Evolutionary conservation across 371 early-diverging fungal species (phyloP).

Genomic region (Circinella minor): DNA sequence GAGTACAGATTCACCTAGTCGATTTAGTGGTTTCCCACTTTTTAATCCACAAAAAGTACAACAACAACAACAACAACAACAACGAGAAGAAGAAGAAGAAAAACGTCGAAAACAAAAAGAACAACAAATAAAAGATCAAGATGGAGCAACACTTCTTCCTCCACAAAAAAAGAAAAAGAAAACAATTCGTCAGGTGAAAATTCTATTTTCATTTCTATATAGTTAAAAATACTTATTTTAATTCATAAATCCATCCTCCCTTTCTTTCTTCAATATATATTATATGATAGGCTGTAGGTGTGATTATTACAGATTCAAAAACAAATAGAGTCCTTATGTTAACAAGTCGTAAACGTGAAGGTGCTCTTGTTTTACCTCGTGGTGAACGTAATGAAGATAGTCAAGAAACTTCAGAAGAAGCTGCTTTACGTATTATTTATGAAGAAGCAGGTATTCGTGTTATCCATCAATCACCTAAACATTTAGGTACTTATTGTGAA

Average conservation of each 20-base stretch:
- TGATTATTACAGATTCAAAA: slow-evolving; percentile 35
- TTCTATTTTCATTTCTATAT: not conserved
- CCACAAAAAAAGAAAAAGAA: slow-evolving; percentile 19
- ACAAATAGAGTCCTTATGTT: slow-evolving; percentile 38
- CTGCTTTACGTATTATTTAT: slow-evolving; percentile 42
- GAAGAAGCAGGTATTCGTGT: slow-evolving; percentile 38
- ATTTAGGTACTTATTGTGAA: slow-evolving; percentile 44
- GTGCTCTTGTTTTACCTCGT: slow-evolving; percentile 40
- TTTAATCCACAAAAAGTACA: not conserved
- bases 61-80: not conserved
- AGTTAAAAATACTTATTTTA: too few relatives aligned
- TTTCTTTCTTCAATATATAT: too few relatives aligned
- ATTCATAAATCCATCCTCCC: too few relatives aligned
- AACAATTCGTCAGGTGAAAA: slow-evolving; percentile 16
- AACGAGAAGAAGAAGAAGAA: not conserved
- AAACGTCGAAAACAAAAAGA: not conserved
- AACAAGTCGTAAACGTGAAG: slow-evolving; percentile 40
- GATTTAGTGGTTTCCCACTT: not conserved
- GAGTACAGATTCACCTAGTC: slow-evolving; percentile 3
- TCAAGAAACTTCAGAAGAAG: slow-evolving; percentile 37
- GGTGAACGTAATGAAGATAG: slow-evolving; percentile 33
- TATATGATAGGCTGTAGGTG: slow-evolving; percentile 35
- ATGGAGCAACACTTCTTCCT: not conserved
- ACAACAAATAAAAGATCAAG: not conserved
- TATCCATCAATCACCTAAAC: slow-evolving; percentile 15